Evolutionary conservation across 805 yeast genomes (phyloP), one percentile per base, ranked within the genome.

Genomic region (Hemisphaericaspora nanyangensis): DNA sequence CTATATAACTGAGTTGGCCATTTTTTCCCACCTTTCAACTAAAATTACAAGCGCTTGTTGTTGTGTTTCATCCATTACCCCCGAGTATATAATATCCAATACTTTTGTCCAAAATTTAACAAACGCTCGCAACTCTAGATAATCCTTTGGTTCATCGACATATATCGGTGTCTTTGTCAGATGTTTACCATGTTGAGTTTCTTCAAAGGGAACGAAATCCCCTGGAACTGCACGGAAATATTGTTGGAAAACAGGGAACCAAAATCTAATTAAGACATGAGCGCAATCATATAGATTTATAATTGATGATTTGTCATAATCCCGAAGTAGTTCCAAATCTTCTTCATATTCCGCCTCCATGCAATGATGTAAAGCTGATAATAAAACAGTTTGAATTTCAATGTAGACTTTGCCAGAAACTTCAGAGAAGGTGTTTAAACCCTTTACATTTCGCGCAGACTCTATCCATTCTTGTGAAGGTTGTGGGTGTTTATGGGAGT

Each of bases 201-300:
- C 52, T 13, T 45, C 49, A 35, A 54, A 60, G 2, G 61, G 60
- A 11, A 30, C 40, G 13, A 47, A 42, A 5, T 33, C 33, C 35
- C 24, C 45, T 29, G 33, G 38, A 15, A 19, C 35, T 24, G 7
- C 28, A 13, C 50, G 44, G 40, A 82, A 75, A 40, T 70, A 74
- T 2, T 65, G 75, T 4, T 72, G 55, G 51, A 85, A 85, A 1
- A 77, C 82, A 1, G 88, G 70, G 1, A 77, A 52, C 73, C 80
- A 72, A 49, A 66, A 77, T 46, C 74, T 54, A 6, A 60, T 58
- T 11, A 85, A 52, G 4, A 63, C 56, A 1, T 56, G 47, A 2
- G 74, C 56, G 17, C 78, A 70, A 39, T 72, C 78, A 2, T 30
- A 35, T n/a, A 83, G 47, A 7, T 62, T 56, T 0, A 28, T 29